These are phyloP conservation scores for Clitocybe nebularis DNA, from an alignment of 1,284 basidiomycete genomes.

Conservation along the genomic window DNA sequence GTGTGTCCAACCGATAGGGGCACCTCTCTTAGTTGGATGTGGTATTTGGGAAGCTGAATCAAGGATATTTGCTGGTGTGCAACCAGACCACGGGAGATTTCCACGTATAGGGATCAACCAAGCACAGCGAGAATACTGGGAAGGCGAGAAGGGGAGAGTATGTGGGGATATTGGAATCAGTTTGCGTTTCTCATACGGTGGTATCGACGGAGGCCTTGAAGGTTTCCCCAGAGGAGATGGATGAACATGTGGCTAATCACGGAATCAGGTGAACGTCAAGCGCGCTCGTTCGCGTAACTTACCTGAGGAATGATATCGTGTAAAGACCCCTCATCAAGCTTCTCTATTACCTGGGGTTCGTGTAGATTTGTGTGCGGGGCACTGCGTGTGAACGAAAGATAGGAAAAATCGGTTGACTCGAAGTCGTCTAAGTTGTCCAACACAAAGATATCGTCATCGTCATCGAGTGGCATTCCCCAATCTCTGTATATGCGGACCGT, in stretches of 20 bases:
- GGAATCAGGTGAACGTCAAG: constrained; percentile 3
- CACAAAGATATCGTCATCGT: constrained; percentile 29
- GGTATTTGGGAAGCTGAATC: constrained; percentile 21
- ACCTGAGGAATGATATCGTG: constrained; percentile 36
- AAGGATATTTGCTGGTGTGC: constrained; percentile 41
- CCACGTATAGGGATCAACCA: constrained; percentile 69
- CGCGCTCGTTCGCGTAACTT: constrained; percentile 6
- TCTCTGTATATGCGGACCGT: constrained; percentile 20
- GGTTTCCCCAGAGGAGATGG: constrained; percentile 20
- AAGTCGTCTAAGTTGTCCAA: constrained; percentile 42
- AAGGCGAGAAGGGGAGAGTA: constrained; percentile 24
- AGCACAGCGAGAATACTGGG: constrained; percentile 39
- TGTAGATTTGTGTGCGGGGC: constrained; percentile 3
- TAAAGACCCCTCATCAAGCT: constrained; percentile 25
- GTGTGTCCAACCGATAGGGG: constrained; percentile 48
- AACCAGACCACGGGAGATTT: constrained; percentile 44
- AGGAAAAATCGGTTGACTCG: constrained; percentile 24
- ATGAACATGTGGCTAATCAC: constrained; percentile 34
- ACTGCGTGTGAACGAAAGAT: constrained; percentile 5
- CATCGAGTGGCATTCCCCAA: constrained; percentile 31
- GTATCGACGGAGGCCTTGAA: constrained; percentile 17
- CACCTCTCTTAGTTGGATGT: constrained; percentile 14
- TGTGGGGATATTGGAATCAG: constrained; percentile 43
- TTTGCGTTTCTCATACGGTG: constrained; percentile 25
- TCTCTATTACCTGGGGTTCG: constrained; percentile 20